Base-by-base conservation (phyloP, 768 basidiomycete genomes). In the Cystobasidium onofrii region DNA sequence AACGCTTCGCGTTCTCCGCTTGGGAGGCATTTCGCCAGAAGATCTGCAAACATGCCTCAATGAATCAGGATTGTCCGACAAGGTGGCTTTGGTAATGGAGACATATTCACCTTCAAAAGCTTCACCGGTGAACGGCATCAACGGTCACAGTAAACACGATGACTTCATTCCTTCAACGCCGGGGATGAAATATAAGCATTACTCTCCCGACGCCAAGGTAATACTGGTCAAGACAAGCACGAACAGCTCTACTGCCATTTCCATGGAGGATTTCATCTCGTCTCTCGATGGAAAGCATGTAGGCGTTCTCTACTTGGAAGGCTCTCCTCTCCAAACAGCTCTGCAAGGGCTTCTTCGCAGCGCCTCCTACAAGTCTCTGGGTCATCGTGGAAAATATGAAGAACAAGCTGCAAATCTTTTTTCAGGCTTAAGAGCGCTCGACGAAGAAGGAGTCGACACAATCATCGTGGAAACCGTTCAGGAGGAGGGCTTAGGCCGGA, bases 161-260 rank as follows among this genome's bases (percentile, higher is more conserved):
- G 90, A 92, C 80, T 83, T 84, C 44, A 86, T 88, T 0, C 96
- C 96, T 10, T 92, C 92, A 9, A 98, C 96, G 0, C 96, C 96
- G 1, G 96, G 96, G 36, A 96, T 97, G 94, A 99, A 99, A 82
- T 99, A 99, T 81, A 87, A 89, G 64, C 96, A 99, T 82, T 99
- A 99, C 80, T 90, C 94, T 27, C 96, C 96, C 1, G 83, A 75
- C 36, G 66, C 65, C 20, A 50, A 61, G 39, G 74, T 72, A 3
- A 33, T 72, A 2, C 54, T 71, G 25, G 27, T 75, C 66, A 39
- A 39, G 33, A 1, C 60, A 33, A 25, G 18, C 23, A 13, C 33
- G 41, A 36, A 25, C 20, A 7, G 52, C 13, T 13, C 6, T 36
- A 23, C 54, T 20, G n/a, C n/a, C n/a, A 46, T 17, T 7, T 12